Evolutionary conservation across 1,139 yeast species (phyloP).

Genomic region (Blastobotrys proliferans): DNA sequence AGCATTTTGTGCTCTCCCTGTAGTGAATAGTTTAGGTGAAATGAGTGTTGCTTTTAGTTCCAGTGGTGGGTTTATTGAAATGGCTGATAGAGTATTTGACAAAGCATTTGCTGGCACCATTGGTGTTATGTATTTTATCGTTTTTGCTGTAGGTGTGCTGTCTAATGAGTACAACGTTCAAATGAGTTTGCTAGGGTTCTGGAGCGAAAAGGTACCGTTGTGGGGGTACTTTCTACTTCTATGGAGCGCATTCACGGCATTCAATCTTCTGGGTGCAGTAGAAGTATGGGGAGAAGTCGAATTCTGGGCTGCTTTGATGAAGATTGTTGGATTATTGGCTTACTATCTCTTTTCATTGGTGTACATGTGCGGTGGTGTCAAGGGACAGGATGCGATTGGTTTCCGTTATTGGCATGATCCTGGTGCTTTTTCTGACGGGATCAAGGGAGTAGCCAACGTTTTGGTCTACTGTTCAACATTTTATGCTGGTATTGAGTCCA

Average conservation of each 20-base stretch:
- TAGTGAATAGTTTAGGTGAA: slow-evolving; percentile 63
- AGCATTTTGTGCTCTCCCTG: slow-evolving; percentile 55
- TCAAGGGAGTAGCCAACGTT: slow-evolving; percentile 31
- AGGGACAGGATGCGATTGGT: slow-evolving; percentile 40
- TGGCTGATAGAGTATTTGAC: slow-evolving; percentile 55
- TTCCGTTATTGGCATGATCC: slow-evolving; percentile 84
- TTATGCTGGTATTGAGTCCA: slow-evolving; percentile 77
- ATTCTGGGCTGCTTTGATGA: slow-evolving; percentile 57
- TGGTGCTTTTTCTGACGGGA: slow-evolving; percentile 51
- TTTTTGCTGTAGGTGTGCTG: slow-evolving; percentile 58
- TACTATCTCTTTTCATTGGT: slow-evolving; percentile 56
- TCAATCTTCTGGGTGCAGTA: slow-evolving; percentile 57
- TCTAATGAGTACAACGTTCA: slow-evolving; percentile 58
- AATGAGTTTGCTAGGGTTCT: slow-evolving; percentile 50
- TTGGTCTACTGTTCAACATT: slow-evolving; percentile 53
- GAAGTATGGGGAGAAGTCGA: slow-evolving; percentile 66
- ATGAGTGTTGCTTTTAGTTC: slow-evolving; percentile 59
- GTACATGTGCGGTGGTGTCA: slow-evolving; percentile 61
- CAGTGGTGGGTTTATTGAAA: slow-evolving; percentile 58
- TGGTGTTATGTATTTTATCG: slow-evolving; percentile 64
- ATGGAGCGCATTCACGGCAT: slow-evolving; percentile 51
- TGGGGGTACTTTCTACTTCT: slow-evolving; percentile 56
- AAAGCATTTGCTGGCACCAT: slow-evolving; percentile 57
- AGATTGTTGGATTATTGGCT: slow-evolving; percentile 52
- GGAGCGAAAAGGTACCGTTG: slow-evolving; percentile 62